Conservation (phyloP, 2,329 filamentous ascomycete genomes). For the Lasiodiplodia sp. region DNA sequence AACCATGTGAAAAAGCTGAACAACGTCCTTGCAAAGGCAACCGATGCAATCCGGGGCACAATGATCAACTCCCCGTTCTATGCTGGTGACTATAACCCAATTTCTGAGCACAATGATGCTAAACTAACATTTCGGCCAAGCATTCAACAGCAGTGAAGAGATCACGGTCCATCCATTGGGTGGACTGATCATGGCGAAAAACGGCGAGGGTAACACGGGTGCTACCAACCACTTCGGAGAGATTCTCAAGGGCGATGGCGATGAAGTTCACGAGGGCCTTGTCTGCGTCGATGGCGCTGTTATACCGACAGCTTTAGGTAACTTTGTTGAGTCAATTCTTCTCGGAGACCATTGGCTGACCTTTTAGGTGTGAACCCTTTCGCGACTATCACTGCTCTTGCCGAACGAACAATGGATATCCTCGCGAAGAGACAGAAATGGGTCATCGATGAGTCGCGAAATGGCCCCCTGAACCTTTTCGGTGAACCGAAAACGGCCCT, state of each 20-base stretch:
- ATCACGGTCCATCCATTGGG: slow-evolving; percentile 73
- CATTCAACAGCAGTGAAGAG: slow-evolving; percentile 46
- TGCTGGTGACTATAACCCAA: slow-evolving; percentile 38
- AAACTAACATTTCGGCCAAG: neutral
- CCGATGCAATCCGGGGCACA: slow-evolving; percentile 65
- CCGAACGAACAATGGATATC: slow-evolving; percentile 67
- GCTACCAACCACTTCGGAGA: slow-evolving; percentile 69
- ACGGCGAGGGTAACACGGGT: slow-evolving; percentile 64
- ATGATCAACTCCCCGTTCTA: slow-evolving; percentile 67
- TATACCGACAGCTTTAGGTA: slow-evolving; percentile 67
- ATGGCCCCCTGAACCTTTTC: slow-evolving; percentile 31
- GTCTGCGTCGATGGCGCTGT: slow-evolving; percentile 68
- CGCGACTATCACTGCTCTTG: slow-evolving; percentile 73
- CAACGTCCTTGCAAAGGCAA: slow-evolving; percentile 61
- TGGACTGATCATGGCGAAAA: slow-evolving; percentile 68
- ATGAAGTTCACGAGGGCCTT: slow-evolving; percentile 63
- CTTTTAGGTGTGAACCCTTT: slow-evolving; percentile 65
- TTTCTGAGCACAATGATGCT: neutral
- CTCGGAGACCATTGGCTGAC: slow-evolving; percentile 3
- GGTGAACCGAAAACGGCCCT: slow-evolving; percentile 19
- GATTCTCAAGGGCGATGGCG: slow-evolving; percentile 62
- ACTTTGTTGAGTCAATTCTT: neutral
- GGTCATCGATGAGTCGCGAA: slow-evolving; percentile 52
- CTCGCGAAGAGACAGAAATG: slow-evolving; percentile 50
- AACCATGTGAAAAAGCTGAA: slow-evolving; percentile 64